phyloP scores from a whole-genome alignment of 108 stramenopile species.

The Cyclotella distinguenda region DNA sequence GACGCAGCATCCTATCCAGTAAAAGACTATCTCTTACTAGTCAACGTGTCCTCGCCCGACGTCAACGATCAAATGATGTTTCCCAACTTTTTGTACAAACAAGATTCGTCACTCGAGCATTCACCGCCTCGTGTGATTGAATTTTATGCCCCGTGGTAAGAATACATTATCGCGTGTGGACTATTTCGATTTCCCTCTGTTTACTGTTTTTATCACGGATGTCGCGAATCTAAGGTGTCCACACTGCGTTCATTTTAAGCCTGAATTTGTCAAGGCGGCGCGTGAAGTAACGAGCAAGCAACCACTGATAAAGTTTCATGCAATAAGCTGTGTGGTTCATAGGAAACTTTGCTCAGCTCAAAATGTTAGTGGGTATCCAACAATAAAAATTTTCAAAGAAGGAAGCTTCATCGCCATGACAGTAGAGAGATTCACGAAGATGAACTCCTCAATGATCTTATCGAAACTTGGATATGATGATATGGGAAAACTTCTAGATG shows the following conservation, averaged over 20 bases:
- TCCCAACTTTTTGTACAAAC: slow-evolving; percentile 33
- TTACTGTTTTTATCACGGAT: background rate
- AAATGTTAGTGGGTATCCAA: slow-evolving; percentile 53
- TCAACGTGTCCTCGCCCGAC: background rate
- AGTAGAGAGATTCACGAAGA: background rate
- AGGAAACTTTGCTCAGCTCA: slow-evolving; percentile 54
- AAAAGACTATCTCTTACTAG: slow-evolving; percentile 11
- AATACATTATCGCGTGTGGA: background rate
- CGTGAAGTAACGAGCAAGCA: slow-evolving; percentile 30
- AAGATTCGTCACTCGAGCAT: slow-evolving; percentile 6
- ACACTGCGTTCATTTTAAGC: slow-evolving; percentile 44
- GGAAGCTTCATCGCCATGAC: slow-evolving; percentile 40
- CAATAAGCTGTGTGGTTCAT: slow-evolving; percentile 74
- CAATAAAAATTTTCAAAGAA: slow-evolving; percentile 45
- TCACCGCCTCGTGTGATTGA: slow-evolving; percentile 39
- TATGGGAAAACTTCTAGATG: background rate
- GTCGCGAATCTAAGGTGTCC: slow-evolving; percentile 28
- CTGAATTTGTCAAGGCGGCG: slow-evolving; percentile 58
- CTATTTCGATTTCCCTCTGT: background rate
- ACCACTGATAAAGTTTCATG: slow-evolving; percentile 58
- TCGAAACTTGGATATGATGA: slow-evolving; percentile 5
- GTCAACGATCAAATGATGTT: background rate
- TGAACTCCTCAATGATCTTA: background rate
- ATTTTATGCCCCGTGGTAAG: slow-evolving; percentile 51
- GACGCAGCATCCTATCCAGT: slow-evolving; percentile 7